Conservation (phyloP, 192 early-diverging fungal genomes). For the Funneliformis mosseae region DNA sequence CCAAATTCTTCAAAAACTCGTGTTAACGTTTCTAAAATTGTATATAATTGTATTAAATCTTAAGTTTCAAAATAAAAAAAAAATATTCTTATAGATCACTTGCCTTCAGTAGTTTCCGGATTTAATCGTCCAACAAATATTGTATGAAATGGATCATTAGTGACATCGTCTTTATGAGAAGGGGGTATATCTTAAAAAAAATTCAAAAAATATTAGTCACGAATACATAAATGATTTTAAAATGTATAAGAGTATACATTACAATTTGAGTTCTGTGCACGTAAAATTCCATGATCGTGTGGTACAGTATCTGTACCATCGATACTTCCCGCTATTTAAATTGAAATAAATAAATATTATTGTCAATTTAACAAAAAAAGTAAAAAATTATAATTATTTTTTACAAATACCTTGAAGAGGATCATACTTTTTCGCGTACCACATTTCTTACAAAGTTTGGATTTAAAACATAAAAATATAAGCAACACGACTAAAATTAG, state of each 20-base stretch:
- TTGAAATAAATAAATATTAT: neutral
- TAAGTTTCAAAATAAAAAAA: neutral
- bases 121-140: constrained; percentile 45
- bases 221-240: neutral
- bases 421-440: constrained; percentile 45
- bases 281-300: constrained; percentile 43
- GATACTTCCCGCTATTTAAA: constrained; percentile 41
- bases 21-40: constrained; percentile 32
- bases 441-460: constrained; percentile 19
- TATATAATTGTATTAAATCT: neutral
- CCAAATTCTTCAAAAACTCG: constrained; percentile 40
- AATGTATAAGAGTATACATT: neutral
- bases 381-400: neutral
- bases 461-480: neutral
- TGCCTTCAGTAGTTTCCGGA: constrained; percentile 43
- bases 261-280: constrained; percentile 40
- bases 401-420: constrained; percentile 33
- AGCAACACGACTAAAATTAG: neutral
- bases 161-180: neutral
- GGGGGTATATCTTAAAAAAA: constrained; percentile 37
- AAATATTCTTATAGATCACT: neutral
- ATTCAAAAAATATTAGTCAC: neutral
- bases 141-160: constrained; percentile 39
- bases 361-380: neutral
- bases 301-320: constrained; percentile 43